phyloP scores from a whole-genome alignment of 441 rosid genomes.

The Kokia cookei region DNA sequence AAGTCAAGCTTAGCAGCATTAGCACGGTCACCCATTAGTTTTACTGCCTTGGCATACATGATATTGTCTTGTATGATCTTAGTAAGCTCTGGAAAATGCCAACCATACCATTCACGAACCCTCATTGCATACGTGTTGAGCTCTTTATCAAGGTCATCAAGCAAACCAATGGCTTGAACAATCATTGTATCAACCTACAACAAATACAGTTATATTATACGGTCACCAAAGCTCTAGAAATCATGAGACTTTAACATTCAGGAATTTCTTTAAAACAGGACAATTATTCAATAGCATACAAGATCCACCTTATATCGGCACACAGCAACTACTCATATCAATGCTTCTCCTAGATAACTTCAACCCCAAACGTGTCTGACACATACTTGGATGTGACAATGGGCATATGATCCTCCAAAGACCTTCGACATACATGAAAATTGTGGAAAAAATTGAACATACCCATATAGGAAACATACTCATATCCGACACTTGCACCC shows the following conservation, averaged over 20 bases:
- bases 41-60: constrained; percentile 77
- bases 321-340: background rate
- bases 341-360: background rate
- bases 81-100: constrained; percentile 98
- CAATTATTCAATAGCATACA: background rate
- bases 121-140: constrained; percentile 90
- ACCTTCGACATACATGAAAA: too few relatives aligned
- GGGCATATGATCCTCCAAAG: too few relatives aligned
- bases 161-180: constrained; percentile 86
- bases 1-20: constrained; percentile 86
- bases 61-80: constrained; percentile 83
- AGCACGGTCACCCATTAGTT: constrained; percentile 71
- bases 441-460: too few relatives aligned
- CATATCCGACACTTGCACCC: too few relatives aligned
- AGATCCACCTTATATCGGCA: background rate
- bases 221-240: background rate
- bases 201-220: background rate
- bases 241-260: background rate
- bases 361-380: too few relatives aligned
- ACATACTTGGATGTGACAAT: too few relatives aligned
- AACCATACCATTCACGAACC: constrained; percentile 94
- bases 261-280: background rate
- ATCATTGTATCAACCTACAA: constrained; percentile 90
- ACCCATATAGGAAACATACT: too few relatives aligned
- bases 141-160: constrained; percentile 93